Base-by-base conservation (phyloP, 2,329 filamentous ascomycete genomes). In the Colletotrichum simmondsii region DNA sequence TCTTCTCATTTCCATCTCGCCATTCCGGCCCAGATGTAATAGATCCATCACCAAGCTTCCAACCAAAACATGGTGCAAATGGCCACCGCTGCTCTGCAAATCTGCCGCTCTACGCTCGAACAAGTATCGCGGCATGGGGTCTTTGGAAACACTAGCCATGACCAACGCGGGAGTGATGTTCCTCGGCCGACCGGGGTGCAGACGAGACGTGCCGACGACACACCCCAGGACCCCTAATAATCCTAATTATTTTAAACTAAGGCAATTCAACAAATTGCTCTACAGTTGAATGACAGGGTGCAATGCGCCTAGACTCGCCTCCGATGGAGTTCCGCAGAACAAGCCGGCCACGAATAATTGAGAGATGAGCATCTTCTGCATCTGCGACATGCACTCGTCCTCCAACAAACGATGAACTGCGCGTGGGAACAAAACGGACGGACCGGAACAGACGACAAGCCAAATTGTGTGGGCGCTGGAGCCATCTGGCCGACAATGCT, bases 111-210 rank as follows among this genome's bases (percentile, higher is more conserved):
- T 65, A 72, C 70, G 28, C 70, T 72, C 30, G 28, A 72, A 65
- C 42, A 22, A 68, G 70, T 62, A 72, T 72, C 60, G 66, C 35
- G 54, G 70, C 12, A 72, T 72, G 70, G 70, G 66, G 65, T 65
- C 65, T 54, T 54, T 57, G 70, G 66, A 65, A 35, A 52, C 66
- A 65, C 66, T 72, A 72, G 60, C 60, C 54, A 54, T 30, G 46
- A 72, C 70, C 60, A 65, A 72, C 66, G 46, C 70, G 66, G 70
- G 70, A 72, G 66, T 72, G 70, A 72, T 72, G 60, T 54, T 57
- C 70, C 54, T 72, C 70, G 60, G 70, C 60, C 60, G 46, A 70
- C 66, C 60, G 60, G 70, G 66, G 70, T 72, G 66, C 66, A 37
- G 46, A 65, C 54, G 16, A 70, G 66, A 72, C 66, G 66, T 65